phyloP scores from a whole-genome alignment of 169 alveolate species.

The Ichthyophthirius multifiliis region DNA sequence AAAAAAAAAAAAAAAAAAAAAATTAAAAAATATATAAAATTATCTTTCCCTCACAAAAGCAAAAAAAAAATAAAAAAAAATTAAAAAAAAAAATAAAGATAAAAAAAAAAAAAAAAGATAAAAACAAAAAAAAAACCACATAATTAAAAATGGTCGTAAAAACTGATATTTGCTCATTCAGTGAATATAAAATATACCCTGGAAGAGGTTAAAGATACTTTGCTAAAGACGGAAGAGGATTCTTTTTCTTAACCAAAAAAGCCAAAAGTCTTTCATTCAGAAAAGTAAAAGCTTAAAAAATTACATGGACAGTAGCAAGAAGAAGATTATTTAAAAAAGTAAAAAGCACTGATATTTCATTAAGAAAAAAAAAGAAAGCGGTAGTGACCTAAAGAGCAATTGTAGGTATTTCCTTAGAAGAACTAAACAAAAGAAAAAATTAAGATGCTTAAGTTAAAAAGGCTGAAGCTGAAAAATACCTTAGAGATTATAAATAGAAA shows the following conservation, averaged over 20 bases:
- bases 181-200: conserved; percentile 97
- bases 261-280: conserved; percentile 91
- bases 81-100: too few relatives aligned
- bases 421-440: conserved; percentile 86
- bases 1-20: too few relatives aligned
- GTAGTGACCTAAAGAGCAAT: conserved; percentile 95
- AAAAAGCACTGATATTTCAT: conserved; percentile 51
- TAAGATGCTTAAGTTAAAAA: conserved; percentile 45
- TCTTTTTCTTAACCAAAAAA: conserved; percentile 84
- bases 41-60: too few relatives aligned
- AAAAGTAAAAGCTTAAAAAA: conserved; percentile 94
- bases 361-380: conserved; percentile 68
- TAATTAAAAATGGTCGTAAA: conserved; percentile 82
- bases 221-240: conserved; percentile 96
- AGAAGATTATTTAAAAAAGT: conserved; percentile 95
- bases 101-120: too few relatives aligned
- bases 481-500: conserved; percentile 72
- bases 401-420: conserved; percentile 96
- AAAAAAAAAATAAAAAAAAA: too few relatives aligned
- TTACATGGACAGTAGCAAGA: conserved; percentile 98
- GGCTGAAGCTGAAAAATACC: conserved; percentile 63
- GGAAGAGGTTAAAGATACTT: conserved; percentile 97
- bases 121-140: neutral
- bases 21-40: too few relatives aligned
- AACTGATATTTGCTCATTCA: conserved; percentile 96